Base-by-base conservation (phyloP, 2,329 filamentous ascomycete species). In the Calonectria pseudoreteaudii region DNA sequence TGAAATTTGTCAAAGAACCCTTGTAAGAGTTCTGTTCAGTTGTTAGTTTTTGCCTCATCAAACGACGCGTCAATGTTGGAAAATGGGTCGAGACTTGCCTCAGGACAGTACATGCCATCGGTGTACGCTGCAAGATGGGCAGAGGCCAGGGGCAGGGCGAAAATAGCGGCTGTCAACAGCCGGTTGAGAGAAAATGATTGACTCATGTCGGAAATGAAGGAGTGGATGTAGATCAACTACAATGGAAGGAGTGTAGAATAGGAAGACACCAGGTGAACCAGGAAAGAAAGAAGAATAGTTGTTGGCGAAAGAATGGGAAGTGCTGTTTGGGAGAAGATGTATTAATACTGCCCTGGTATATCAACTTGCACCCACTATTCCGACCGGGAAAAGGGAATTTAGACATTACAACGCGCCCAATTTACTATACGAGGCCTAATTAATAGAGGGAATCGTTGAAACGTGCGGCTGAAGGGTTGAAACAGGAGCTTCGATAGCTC, bases 91-190 rank as follows among this genome's bases (percentile, higher is more conserved):
- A 28, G n/a, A 52, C 68, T 34, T 47, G 31, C 68, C 56, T 70
- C 68, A 8, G 68, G 68, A 53, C 68, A 70, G 26, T 38, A 70
- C 68, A 70, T 70, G 56, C 68, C 68, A 65, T 64, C 56, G 16
- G 68, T 70, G 47, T 70, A 70, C 18, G 68, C 68, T 30, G 68
- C 68, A 65, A 70, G 68, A 36, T 70, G 68, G 44, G 68, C 68
- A 44, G 68, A 64, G 30, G 47, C 68, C 44, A 70, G 26, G 23
- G 68, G 68, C 52, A 70, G 18, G 5, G 47, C 44, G 23, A 62
- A 26, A 44, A 18, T 13, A 28, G 41, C 26, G 47, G 44, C 68
- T 70, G 68, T 65, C 44, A 70, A 70, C 68, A 70, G 68, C 56
- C 31, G 31, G 9, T 65, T 30, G 20, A 70, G 10, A 44, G 58